Conservation (phyloP, 345 rosid genomes). For the Xanthoceras sorbifolium region DNA sequence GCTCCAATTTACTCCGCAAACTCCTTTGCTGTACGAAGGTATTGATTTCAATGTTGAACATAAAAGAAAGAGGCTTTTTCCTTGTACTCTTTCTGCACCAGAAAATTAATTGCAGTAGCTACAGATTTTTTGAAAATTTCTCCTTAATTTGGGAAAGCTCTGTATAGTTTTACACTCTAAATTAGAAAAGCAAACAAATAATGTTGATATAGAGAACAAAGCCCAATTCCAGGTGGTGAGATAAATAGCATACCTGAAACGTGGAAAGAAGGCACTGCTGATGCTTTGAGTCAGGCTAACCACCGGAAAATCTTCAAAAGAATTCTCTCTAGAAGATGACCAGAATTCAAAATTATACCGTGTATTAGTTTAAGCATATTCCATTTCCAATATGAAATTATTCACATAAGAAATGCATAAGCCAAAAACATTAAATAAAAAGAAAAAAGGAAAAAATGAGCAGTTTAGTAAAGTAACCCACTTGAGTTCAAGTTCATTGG, state of each 20-base stretch:
- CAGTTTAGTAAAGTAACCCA: constrained; percentile 33
- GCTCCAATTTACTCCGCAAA: not conserved
- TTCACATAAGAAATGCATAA: not conserved
- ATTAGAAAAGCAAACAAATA: not conserved
- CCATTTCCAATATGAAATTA: constrained; percentile 14
- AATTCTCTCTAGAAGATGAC: constrained; percentile 47
- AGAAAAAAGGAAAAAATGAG: not conserved
- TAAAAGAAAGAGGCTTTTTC: not conserved
- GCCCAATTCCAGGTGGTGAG: not conserved
- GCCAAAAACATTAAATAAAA: not conserved
- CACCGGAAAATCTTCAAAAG: constrained; percentile 40
- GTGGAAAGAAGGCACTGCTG: constrained; percentile 76
- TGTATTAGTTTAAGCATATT: not conserved
- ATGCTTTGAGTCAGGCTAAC: constrained; percentile 67
- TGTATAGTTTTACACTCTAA: not conserved
- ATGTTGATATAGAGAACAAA: not conserved
- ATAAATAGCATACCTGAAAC: constrained; percentile 63
- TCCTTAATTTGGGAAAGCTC: not conserved
- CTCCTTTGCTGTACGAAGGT: not conserved
- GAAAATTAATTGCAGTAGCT: not conserved
- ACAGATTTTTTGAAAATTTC: not conserved
- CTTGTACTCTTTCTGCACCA: not conserved
- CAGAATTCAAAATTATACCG: constrained; percentile 5
- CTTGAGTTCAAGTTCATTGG: constrained; percentile 46
- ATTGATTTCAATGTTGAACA: not conserved